Conservation (phyloP, 2,329 filamentous ascomycete genomes). For the Scedosporium aurantiacum region DNA sequence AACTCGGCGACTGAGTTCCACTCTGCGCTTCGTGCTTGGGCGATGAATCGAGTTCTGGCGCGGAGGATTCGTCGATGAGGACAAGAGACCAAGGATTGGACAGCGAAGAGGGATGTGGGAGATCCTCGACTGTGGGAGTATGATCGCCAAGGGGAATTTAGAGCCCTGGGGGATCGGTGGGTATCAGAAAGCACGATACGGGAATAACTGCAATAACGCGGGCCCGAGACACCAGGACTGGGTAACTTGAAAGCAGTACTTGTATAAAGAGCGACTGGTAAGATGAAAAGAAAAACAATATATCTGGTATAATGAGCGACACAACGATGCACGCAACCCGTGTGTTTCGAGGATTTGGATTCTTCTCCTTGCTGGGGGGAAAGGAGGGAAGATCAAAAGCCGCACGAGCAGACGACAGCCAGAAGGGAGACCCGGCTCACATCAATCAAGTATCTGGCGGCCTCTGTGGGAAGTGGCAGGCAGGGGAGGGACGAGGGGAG, state of each 20-base stretch:
- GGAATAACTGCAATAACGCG: neutral
- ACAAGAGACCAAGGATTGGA: neutral
- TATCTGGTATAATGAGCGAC: neutral
- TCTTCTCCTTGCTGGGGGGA: neutral
- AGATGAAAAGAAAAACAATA: neutral
- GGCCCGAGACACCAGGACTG: slow-evolving; percentile 5
- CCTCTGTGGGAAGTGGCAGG: too few species aligned
- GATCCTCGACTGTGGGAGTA: slow-evolving; percentile 4
- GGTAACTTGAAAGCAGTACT: neutral
- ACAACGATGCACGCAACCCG: neutral
- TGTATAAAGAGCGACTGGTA: slow-evolving; percentile 7
- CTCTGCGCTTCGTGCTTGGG: neutral
- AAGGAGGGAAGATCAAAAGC: neutral
- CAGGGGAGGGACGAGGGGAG: too few species aligned
- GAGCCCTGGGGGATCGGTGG: neutral
- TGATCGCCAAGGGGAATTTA: slow-evolving; percentile 1
- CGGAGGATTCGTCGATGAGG: neutral
- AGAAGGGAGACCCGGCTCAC: neutral
- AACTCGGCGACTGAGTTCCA: neutral
- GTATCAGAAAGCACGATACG: neutral
- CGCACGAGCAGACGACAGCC: neutral
- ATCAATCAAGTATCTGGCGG: too few species aligned
- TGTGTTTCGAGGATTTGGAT: too few species aligned
- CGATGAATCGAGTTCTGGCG: neutral
- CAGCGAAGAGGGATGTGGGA: neutral